Evolutionary conservation across 2,329 filamentous ascomycete genomes (phyloP), one percentile per base, ranked within the genome.

Genomic region (Venturia aucupariae): DNA sequence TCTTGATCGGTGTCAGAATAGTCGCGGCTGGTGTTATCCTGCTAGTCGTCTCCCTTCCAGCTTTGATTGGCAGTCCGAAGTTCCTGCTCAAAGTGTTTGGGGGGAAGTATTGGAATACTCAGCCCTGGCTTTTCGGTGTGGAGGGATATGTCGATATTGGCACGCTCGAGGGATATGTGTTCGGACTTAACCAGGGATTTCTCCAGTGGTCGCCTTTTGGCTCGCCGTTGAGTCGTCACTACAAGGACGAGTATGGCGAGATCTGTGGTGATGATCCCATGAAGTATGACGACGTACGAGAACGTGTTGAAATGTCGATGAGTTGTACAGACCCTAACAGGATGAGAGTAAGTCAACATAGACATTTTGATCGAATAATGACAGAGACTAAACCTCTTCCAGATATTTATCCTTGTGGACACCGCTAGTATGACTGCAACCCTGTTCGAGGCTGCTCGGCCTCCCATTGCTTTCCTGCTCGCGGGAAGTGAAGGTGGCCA

Each of bases 401-500:
- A 69, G 57, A 57, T 70, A 2, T 75, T 77, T 67, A 78, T 76
- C 0, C 69, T 78, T 2, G 71, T 79, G n/a, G 75, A 79, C 64
- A 77, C 74, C 17, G 71, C 72, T 55, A 77, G 71, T n/a, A 75
- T 80, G 74, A 79, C 77, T 4, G 76, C 75, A 2, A 79, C 74
- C 0, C 68, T 78, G 7, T 79, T 80, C 66, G 65, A 68, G 19
- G 76, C 77, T 4, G 68, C 67, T 8, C 68, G 75, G 0, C 78
- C 78, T 1, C 79, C 80, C 0, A 71, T 76, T 1, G 76, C 73
- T 41, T 73, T 79, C 62, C 68, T 81, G 10, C 67, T 79, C n/a
- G 76, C 74, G n/a, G 79, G 76, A 8, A 68, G 69, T 0, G 79
- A 80, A 66, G 77, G 76, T 5, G 78, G 78, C 2, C 77, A 79